These are phyloP conservation scores for Carpinus viminea DNA, from an alignment of 306 rosid species.

Conservation along the genomic window DNA sequence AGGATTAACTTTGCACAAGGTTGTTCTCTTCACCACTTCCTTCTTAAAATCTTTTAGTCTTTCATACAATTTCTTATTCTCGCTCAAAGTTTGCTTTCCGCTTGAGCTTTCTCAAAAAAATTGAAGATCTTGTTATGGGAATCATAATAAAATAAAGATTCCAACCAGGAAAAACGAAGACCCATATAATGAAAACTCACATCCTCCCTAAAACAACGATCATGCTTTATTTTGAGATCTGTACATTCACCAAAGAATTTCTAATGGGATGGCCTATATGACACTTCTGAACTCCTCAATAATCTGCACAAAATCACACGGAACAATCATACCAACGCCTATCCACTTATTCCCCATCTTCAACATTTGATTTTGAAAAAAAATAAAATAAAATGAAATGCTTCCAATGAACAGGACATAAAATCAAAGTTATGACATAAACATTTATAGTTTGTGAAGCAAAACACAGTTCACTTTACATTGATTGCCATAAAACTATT, in stretches of 20 bases:
- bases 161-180: slow-evolving; percentile 1
- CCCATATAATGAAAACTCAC: slow-evolving; percentile 42
- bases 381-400: no score
- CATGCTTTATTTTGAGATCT: slow-evolving; percentile 79
- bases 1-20: slow-evolving; percentile 17
- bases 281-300: slow-evolving; percentile 81
- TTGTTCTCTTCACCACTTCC: slow-evolving; percentile 55
- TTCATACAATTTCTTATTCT: slow-evolving; percentile 76
- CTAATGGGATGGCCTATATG: slow-evolving; percentile 74
- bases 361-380: not conserved
- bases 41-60: slow-evolving; percentile 65
- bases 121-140: not conserved
- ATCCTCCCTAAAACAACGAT: no score
- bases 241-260: slow-evolving; percentile 93
- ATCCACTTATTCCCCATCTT: not conserved
- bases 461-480: not conserved
- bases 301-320: slow-evolving; percentile 39
- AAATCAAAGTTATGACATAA: not conserved
- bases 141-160: slow-evolving; percentile 5
- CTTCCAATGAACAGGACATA: not conserved
- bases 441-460: not conserved
- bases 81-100: slow-evolving; percentile 91
- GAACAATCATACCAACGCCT: not conserved
- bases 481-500: not conserved
- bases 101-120: slow-evolving; percentile 68